Base-by-base conservation (phyloP, 176 grass and related monocot species). In the Canna indica region DNA sequence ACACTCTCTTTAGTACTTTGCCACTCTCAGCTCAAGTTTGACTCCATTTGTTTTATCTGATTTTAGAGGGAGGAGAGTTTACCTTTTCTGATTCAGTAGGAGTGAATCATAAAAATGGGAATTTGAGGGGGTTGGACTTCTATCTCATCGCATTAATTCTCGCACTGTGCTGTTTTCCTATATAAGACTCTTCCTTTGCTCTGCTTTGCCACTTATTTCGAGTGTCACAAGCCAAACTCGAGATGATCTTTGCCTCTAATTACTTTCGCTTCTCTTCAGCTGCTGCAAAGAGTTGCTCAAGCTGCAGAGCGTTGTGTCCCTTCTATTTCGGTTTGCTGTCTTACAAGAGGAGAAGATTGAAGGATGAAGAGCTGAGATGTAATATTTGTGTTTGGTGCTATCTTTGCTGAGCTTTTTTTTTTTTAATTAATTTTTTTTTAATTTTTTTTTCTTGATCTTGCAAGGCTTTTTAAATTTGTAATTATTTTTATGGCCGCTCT, bases 371-470 rank as follows among this genome's bases (percentile, higher is more conserved):
- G 0, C 3, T 14, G 0, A 12, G 47, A 0, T 36, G 1, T 36
- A 13, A 2, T 11, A 7, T 0, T 18, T 50, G 9, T 25, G 7
- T 25, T 4, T 11, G 74, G 74, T 56, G 74, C 74, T 76, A 67
- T 76, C 74, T 44, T 67, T 36, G 0, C 74, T 54, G 74, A 76
- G 74, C 74, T 76, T 22, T 16, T 63, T 31, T 47, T 18, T 28
- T 10, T 5, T 14, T 7, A 14, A 1, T 66, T 53, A 28, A 38
- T 76, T 56, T 54, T 39, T 38, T 18, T 28, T 67, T 36, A 5
- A 2, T 53, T 3, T 68, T 36, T 64, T 53, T 67, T 76, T 76
- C 81, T 83, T 83, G 88, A 86, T 62, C 88, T 84, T 90, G 81
- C 81, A 90, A 90, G 88, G 53, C 62, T 78, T 90, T 84, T 0